phyloP scores from a whole-genome alignment of 2,329 filamentous ascomycete species.

The Hypoxylon sp. region DNA sequence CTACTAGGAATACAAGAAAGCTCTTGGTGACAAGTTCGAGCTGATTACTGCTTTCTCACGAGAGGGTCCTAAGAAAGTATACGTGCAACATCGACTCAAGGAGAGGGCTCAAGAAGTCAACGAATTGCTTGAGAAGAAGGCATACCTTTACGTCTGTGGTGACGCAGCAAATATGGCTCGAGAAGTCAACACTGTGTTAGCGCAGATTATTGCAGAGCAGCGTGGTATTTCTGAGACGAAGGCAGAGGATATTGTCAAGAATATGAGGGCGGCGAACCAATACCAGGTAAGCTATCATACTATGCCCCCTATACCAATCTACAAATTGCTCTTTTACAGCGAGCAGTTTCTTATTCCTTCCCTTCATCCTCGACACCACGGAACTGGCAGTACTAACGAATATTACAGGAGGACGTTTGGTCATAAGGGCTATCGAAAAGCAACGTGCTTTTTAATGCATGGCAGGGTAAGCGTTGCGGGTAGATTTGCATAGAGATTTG shows the following conservation, averaged over 20 bases:
- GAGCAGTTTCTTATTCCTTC: slow-evolving; percentile 12
- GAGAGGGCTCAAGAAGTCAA: slow-evolving; percentile 88
- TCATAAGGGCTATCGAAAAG: slow-evolving; percentile 62
- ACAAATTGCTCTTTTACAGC: slow-evolving; percentile 13
- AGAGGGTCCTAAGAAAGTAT: slow-evolving; percentile 88
- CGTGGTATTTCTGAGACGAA: slow-evolving; percentile 86
- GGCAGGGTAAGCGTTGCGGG: slow-evolving; percentile 46
- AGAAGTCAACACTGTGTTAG: slow-evolving; percentile 90
- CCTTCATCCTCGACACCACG: neutral
- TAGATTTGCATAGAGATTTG: slow-evolving; percentile 49
- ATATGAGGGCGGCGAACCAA: slow-evolving; percentile 93
- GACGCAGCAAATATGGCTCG: slow-evolving; percentile 98
- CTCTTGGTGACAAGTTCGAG: slow-evolving; percentile 89
- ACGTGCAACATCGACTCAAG: slow-evolving; percentile 93
- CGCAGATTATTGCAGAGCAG: slow-evolving; percentile 87
- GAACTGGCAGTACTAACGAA: slow-evolving; percentile 51
- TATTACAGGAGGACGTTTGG: slow-evolving; percentile 77
- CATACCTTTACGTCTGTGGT: slow-evolving; percentile 98
- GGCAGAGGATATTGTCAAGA: slow-evolving; percentile 96
- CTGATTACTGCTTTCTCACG: slow-evolving; percentile 97
- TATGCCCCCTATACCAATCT: slow-evolving; percentile 3
- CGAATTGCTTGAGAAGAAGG: slow-evolving; percentile 86
- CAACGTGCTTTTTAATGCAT: slow-evolving; percentile 45
- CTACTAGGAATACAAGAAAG: slow-evolving; percentile 82
- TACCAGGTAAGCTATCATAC: slow-evolving; percentile 80